Percentiles rank a stretch among this genome's conserved stretches.
These are phyloP conservation scores for Chalciporus chontae DNA, from an alignment of 768 basidiomycete genomes.

Conservation along the genomic window DNA sequence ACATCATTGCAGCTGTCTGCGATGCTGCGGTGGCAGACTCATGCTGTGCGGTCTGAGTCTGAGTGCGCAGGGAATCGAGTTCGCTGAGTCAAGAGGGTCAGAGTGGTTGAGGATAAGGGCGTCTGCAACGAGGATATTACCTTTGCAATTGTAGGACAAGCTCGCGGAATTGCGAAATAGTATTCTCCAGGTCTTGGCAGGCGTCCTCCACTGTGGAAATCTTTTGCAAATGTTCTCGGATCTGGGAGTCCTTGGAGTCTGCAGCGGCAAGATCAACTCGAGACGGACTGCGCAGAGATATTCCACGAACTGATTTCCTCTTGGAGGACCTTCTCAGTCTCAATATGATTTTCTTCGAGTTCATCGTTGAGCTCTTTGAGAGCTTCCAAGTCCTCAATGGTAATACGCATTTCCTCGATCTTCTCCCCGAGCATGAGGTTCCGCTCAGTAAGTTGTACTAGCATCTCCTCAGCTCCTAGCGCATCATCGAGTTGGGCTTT, in stretches of 20 bases:
- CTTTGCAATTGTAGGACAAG: constrained; percentile 79
- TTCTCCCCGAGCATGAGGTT: constrained; percentile 94
- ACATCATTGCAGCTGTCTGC: constrained; percentile 91
- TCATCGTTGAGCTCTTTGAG: constrained; percentile 96
- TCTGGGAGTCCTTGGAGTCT: constrained; percentile 69
- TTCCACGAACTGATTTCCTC: constrained; percentile 76
- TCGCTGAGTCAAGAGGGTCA: constrained; percentile 50
- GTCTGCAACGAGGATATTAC: constrained; percentile 37
- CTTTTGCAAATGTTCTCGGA: constrained; percentile 64
- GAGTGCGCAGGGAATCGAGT: constrained; percentile 75
- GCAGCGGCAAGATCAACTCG: constrained; percentile 3
- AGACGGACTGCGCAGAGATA: not conserved
- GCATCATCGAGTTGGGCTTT: constrained; percentile 95
- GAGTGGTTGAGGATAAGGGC: constrained; percentile 7
- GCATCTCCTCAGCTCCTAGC: constrained; percentile 92
- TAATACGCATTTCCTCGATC: constrained; percentile 96
- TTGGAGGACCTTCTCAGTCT: constrained; percentile 87
- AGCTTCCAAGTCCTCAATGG: constrained; percentile 94
- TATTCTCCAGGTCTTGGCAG: constrained; percentile 81
- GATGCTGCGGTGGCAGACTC: constrained; percentile 81
- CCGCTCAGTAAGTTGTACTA: constrained; percentile 91
- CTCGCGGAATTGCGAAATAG: constrained; percentile 91
- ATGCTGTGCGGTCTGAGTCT: constrained; percentile 80
- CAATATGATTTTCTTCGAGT: constrained; percentile 92
- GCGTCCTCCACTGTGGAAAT: constrained; percentile 70